Conservation (phyloP, 2,329 filamentous ascomycete species). For the Fusarium annulatum region DNA sequence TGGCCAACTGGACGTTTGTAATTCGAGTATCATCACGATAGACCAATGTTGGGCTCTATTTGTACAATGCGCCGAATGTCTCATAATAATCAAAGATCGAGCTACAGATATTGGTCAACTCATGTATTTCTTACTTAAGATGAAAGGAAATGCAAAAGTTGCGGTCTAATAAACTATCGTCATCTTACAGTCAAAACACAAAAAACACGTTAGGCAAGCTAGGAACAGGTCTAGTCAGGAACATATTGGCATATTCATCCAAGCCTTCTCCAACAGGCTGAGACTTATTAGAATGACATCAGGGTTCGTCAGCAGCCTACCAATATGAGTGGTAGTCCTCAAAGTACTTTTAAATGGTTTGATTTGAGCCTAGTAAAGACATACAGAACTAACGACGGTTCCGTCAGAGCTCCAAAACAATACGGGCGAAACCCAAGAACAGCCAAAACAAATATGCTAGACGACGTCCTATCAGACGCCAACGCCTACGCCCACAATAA, state of each 20-base stretch:
- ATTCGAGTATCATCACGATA: neutral
- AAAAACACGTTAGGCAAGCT: conserved; percentile 21
- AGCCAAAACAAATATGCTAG: conserved; percentile 2
- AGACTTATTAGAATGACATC: neutral
- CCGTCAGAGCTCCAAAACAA: neutral
- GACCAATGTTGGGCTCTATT: neutral
- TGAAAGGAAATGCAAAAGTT: neutral
- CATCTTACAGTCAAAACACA: conserved; percentile 1
- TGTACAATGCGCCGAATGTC: neutral
- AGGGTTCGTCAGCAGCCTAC: neutral
- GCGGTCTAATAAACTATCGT: neutral
- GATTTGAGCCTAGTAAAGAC: neutral
- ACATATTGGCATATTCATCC: conserved; percentile 6
- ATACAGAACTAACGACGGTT: neutral
- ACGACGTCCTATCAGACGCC: conserved; percentile 13
- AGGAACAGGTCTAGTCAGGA: conserved; percentile 34
- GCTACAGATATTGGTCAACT: neutral
- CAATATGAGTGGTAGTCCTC: neutral
- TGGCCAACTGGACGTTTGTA: conserved; percentile 10
- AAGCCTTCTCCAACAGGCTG: neutral
- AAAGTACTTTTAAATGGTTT: neutral
- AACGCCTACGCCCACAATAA: conserved; percentile 22
- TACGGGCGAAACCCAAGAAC: neutral
- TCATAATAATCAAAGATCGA: neutral
- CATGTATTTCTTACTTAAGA: too few relatives aligned